Evolutionary conservation across 306 rosid genomes (phyloP).

Genomic region (Inga oerstediana): DNA sequence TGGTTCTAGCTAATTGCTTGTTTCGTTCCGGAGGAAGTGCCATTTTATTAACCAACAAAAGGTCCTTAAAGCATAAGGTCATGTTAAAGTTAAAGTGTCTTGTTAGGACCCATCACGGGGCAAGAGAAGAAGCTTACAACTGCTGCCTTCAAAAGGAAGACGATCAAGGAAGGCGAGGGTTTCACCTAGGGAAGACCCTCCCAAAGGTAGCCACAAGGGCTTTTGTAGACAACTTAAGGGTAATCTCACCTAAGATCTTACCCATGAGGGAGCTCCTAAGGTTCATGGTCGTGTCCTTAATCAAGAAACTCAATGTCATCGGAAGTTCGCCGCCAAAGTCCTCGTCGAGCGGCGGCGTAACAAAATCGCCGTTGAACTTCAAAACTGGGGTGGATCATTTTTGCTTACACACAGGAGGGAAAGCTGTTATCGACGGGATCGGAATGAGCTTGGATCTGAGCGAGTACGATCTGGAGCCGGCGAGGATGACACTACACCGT

Average conservation of each 20-base stretch:
- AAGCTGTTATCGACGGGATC: constrained; percentile 86
- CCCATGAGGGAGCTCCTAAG: constrained; percentile 67
- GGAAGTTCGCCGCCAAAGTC: neutral
- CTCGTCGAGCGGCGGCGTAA: neutral
- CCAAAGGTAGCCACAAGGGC: constrained; percentile 91
- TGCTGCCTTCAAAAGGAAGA: constrained; percentile 81
- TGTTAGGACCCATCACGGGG: constrained; percentile 85
- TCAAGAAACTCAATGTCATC: constrained; percentile 35
- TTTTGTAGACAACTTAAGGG: constrained; percentile 75
- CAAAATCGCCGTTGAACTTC: constrained; percentile 58
- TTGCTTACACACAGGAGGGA: constrained; percentile 88
- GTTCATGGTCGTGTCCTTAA: constrained; percentile 40
- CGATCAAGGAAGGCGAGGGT: constrained; percentile 57
- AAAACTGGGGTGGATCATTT: constrained; percentile 76
- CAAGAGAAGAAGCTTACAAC: constrained; percentile 63
- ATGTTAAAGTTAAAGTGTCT: constrained; percentile 61
- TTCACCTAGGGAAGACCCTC: constrained; percentile 64
- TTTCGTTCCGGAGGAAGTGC: constrained; percentile 84
- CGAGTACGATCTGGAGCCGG: constrained; percentile 81
- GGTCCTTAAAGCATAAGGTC: constrained; percentile 40
- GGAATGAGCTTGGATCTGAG: constrained; percentile 64
- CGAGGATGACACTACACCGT: constrained; percentile 90
- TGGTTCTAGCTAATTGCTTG: constrained; percentile 77
- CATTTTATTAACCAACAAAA: constrained; percentile 61
- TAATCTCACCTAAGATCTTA: constrained; percentile 67